Evolutionary conservation across 768 basidiomycete genomes (phyloP).

Genomic region (Mycena leptocephala): DNA sequence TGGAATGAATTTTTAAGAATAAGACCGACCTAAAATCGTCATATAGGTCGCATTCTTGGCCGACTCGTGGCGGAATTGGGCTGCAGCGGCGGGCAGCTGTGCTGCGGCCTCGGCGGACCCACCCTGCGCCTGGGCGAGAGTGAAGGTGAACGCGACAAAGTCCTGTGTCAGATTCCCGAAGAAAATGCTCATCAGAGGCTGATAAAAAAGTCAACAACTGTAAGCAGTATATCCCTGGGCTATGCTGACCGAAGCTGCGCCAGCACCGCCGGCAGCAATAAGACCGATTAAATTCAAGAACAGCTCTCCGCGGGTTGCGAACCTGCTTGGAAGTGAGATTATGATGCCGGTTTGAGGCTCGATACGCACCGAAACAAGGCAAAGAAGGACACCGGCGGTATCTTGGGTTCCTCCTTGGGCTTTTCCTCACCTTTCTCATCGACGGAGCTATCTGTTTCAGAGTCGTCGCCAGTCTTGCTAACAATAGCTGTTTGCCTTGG

Average conservation of each 20-base stretch:
- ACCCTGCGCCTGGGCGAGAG: conserved; percentile 41
- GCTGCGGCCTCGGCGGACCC: conserved; percentile 45
- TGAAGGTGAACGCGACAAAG: conserved; percentile 74
- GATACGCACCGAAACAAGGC: conserved; percentile 9
- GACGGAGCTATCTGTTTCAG: background rate
- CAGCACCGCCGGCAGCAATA: conserved; percentile 79
- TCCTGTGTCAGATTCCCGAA: conserved; percentile 87
- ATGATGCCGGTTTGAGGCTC: background rate
- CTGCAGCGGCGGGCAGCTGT: conserved; percentile 55
- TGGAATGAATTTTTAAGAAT: background rate
- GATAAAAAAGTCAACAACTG: background rate
- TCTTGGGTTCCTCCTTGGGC: conserved; percentile 19
- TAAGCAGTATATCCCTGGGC: no score
- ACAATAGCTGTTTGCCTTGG: background rate
- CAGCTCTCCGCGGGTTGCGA: conserved; percentile 81
- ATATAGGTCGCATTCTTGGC: conserved; percentile 75
- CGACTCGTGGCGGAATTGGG: conserved; percentile 67
- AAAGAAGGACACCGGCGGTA: conserved; percentile 22
- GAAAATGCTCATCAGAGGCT: conserved; percentile 87
- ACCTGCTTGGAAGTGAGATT: conserved; percentile 44
- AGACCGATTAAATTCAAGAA: conserved; percentile 80
- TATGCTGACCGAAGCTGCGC: conserved; percentile 57
- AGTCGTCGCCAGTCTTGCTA: background rate
- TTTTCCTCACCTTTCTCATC: background rate
- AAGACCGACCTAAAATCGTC: conserved; percentile 67